Evolutionary conservation across 495 filamentous ascomycete genomes (phyloP).

Genomic region (Annulohypoxylon stygium): DNA sequence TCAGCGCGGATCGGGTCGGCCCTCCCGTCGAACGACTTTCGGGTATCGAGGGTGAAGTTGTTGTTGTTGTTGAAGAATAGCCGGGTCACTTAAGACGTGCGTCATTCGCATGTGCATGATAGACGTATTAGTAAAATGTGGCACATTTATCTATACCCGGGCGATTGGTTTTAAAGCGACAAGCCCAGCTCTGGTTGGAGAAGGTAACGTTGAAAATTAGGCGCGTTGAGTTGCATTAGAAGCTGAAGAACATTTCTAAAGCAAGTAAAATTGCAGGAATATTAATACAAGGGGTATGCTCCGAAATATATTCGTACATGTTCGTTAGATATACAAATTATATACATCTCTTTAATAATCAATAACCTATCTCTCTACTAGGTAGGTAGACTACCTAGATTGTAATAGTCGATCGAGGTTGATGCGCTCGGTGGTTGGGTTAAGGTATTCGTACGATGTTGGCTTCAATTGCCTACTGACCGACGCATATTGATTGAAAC

Average conservation of each 20-base stretch:
- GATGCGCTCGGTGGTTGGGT: background rate
- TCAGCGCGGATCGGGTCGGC: conserved; percentile 32
- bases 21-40: conserved; percentile 26
- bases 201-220: conserved; percentile 45
- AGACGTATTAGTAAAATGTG: conserved; percentile 31
- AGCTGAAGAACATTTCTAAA: conserved; percentile 40
- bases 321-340: conserved; percentile 2
- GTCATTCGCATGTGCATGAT: conserved; percentile 43
- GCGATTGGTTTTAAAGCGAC: conserved; percentile 44
- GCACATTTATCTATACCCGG: conserved; percentile 46
- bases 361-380: background rate
- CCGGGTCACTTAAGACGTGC: conserved; percentile 39
- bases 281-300: background rate
- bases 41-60: conserved; percentile 24
- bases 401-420: background rate
- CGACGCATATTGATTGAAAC: conserved; percentile 5
- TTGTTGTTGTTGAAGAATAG: conserved; percentile 36
- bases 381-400: background rate
- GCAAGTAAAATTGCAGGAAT: conserved; percentile 18
- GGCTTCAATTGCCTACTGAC: conserved; percentile 19
- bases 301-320: conserved; percentile 1
- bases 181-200: conserved; percentile 41
- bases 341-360: background rate
- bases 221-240: conserved; percentile 41
- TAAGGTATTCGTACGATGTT: background rate